phyloP scores from a whole-genome alignment of 179 eudicot genomes.

The Spinacia oleracea region DNA sequence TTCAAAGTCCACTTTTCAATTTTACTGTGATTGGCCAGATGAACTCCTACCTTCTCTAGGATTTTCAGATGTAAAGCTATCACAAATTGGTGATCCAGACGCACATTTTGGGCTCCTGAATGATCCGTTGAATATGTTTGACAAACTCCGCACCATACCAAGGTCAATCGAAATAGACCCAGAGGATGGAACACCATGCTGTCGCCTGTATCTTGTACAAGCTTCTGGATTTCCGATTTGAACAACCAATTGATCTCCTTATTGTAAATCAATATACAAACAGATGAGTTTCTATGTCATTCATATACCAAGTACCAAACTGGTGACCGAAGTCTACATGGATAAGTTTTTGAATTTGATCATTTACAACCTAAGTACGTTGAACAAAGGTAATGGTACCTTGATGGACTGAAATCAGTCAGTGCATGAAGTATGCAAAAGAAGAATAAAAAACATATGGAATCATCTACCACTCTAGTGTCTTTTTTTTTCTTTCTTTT shows the following conservation, averaged over 20 bases:
- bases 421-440: background rate
- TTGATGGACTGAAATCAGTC: background rate
- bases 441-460: background rate
- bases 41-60: slow-evolving; percentile 80
- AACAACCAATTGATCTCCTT: slow-evolving; percentile 27
- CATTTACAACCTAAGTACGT: background rate
- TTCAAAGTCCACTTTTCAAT: slow-evolving; percentile 59
- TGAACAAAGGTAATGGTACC: background rate
- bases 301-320: slow-evolving; percentile 5
- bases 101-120: slow-evolving; percentile 79
- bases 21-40: slow-evolving; percentile 89
- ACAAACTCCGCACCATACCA: slow-evolving; percentile 64
- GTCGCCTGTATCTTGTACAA: slow-evolving; percentile 85
- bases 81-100: slow-evolving; percentile 92
- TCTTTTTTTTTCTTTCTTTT: too few species aligned
- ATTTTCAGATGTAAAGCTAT: slow-evolving; percentile 75
- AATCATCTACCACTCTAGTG: too few species aligned
- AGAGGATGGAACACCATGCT: slow-evolving; percentile 86
- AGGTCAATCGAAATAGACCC: slow-evolving; percentile 78
- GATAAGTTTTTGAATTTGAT: background rate
- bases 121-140: slow-evolving; percentile 74
- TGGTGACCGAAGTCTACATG: background rate
- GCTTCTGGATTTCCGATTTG: slow-evolving; percentile 73
- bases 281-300: slow-evolving; percentile 11
- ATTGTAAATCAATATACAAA: slow-evolving; percentile 15